Conservation (phyloP, 2,329 filamentous ascomycete species). For the Cytospora schulzeri region DNA sequence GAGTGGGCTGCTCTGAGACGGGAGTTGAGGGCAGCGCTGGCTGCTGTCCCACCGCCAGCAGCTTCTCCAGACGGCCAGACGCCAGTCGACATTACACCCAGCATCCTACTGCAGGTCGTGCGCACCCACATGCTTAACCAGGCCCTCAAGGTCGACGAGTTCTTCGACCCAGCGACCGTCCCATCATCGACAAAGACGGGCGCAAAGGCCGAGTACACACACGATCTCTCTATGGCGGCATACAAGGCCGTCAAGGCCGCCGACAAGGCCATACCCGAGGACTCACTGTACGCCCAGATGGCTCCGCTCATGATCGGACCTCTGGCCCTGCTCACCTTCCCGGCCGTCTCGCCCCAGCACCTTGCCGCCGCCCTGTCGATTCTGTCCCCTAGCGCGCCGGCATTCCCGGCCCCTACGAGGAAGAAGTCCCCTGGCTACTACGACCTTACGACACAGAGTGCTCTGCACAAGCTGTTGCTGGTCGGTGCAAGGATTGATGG, state of each 20-base stretch:
- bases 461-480: constrained; percentile 82
- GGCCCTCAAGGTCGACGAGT: constrained; percentile 84
- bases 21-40: constrained; percentile 59
- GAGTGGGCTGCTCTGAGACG: constrained; percentile 75
- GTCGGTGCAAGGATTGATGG: constrained; percentile 87
- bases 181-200: constrained; percentile 36
- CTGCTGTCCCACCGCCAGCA: constrained; percentile 42
- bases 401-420: constrained; percentile 77
- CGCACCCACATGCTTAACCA: constrained; percentile 87
- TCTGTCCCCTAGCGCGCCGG: constrained; percentile 69
- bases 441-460: constrained; percentile 76
- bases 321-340: constrained; percentile 77
- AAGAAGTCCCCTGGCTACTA: constrained; percentile 79
- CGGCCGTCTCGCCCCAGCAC: constrained; percentile 79
- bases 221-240: constrained; percentile 58
- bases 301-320: constrained; percentile 80
- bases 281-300: constrained; percentile 59
- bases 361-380: constrained; percentile 79
- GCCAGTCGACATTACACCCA: constrained; percentile 52
- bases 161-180: constrained; percentile 60
- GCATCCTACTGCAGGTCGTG: constrained; percentile 78
- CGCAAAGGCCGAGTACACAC: constrained; percentile 42
- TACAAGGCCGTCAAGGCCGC: constrained; percentile 50
- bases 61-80: constrained; percentile 36
- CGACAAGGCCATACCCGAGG: constrained; percentile 35